These are phyloP conservation scores for Plasmopara halstedii DNA, from an alignment of 352 stramenopile species.

Conservation along the genomic window DNA sequence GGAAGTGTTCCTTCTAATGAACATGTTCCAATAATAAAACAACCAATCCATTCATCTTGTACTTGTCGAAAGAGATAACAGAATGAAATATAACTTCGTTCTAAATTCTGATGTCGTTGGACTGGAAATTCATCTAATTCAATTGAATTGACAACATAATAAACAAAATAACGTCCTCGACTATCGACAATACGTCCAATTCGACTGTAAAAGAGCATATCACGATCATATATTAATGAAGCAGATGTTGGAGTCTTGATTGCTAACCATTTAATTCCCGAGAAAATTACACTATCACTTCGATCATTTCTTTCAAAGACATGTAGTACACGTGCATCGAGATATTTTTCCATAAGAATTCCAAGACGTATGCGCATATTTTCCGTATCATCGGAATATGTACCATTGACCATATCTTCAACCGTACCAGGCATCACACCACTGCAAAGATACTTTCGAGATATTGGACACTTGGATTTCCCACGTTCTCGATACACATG, in stretches of 20 bases:
- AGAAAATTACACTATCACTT: constrained; percentile 44
- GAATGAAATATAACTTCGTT: constrained; percentile 37
- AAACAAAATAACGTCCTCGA: constrained; percentile 47
- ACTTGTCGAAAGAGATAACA: constrained; percentile 61
- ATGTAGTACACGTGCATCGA: constrained; percentile 49
- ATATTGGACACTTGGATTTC: constrained; percentile 7
- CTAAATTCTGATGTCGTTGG: constrained; percentile 23
- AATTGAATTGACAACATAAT: constrained; percentile 53
- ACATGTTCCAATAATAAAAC: constrained; percentile 48
- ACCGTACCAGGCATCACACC: constrained; percentile 47
- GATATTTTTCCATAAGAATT: constrained; percentile 39
- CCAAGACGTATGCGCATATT: constrained; percentile 36
- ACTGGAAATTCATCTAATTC: constrained; percentile 44
- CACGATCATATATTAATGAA: constrained; percentile 44
- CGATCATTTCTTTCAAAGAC: constrained; percentile 44
- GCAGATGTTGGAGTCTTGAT: constrained; percentile 29
- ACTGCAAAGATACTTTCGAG: constrained; percentile 29
- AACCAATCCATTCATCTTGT: constrained; percentile 37
- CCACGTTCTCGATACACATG: constrained; percentile 43
- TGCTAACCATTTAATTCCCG: constrained; percentile 57
- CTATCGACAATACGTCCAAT: constrained; percentile 56
- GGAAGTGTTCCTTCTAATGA: constrained; percentile 33
- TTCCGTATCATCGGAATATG: constrained; percentile 48
- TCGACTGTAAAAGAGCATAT: constrained; percentile 46
- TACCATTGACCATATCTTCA: constrained; percentile 43